Evolutionary conservation across 305 asterid species (phyloP).

Genomic region (Withania somnifera): DNA sequence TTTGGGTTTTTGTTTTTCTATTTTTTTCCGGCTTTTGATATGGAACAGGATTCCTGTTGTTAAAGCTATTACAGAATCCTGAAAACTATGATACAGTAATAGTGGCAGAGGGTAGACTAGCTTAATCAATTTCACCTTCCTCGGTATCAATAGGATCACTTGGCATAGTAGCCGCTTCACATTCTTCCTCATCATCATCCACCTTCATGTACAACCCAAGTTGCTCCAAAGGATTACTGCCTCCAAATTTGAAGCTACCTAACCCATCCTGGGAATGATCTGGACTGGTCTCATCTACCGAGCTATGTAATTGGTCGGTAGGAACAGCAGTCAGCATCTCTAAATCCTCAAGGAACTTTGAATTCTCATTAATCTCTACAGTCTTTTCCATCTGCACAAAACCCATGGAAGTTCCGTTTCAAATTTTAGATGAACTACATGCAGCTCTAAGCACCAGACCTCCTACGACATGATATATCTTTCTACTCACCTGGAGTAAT

Average conservation of each 20-base stretch:
- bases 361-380: constrained; percentile 72
- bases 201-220: constrained; percentile 84
- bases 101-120: background rate
- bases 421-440: background rate
- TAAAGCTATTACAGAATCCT: background rate
- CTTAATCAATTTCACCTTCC: constrained; percentile 75
- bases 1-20: background rate
- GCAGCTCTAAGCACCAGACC: background rate
- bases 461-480: background rate
- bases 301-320: constrained; percentile 45
- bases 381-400: constrained; percentile 76
- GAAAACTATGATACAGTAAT: background rate
- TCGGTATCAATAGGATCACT: constrained; percentile 36
- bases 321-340: constrained; percentile 57
- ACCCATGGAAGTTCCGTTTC: background rate
- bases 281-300: constrained; percentile 58
- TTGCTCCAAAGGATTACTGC: constrained; percentile 75
- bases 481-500: constrained; percentile 48
- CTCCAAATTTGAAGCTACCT: constrained; percentile 64
- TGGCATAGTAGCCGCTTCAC: constrained; percentile 18
- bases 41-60: background rate
- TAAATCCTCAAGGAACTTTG: constrained; percentile 61
- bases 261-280: constrained; percentile 56
- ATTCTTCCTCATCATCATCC: constrained; percentile 85
- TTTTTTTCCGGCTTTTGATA: background rate